Evolutionary conservation across 768 basidiomycete genomes (phyloP).

Genomic region (Saitozyma sp.): DNA sequence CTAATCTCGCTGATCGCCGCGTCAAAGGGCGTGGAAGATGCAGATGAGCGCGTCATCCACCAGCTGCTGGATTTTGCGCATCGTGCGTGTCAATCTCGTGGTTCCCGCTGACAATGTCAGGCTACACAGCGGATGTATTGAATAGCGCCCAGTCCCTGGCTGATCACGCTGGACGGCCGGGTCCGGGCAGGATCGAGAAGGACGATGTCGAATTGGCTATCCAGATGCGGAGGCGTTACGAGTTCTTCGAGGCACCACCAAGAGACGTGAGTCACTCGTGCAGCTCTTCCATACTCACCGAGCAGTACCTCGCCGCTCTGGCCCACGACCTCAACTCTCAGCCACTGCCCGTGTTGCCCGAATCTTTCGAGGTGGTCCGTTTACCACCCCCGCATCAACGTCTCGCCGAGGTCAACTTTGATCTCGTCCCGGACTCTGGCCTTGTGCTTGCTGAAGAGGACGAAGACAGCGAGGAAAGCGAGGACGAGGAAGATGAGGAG

Average conservation of each 20-base stretch:
- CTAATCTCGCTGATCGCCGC: conserved; percentile 55
- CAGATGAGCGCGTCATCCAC: conserved; percentile 55
- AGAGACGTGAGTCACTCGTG: conserved; percentile 51
- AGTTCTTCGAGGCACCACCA: conserved; percentile 52
- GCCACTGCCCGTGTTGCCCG: conserved; percentile 54
- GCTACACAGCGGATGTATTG: conserved; percentile 56
- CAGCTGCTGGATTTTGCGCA: conserved; percentile 56
- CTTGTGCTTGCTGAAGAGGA: conserved; percentile 20
- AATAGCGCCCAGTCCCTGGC: conserved; percentile 52
- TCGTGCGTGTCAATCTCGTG: conserved; percentile 38
- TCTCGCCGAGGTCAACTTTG: conserved; percentile 54
- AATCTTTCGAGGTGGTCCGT: conserved; percentile 54
- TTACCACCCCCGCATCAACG: conserved; percentile 53
- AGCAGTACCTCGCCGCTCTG: conserved; percentile 53
- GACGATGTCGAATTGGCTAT: conserved; percentile 56
- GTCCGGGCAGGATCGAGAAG: conserved; percentile 38
- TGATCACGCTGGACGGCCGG: conserved; percentile 52
- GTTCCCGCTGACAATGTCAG: conserved; percentile 26
- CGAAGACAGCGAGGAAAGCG: conserved; percentile 19
- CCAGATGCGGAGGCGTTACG: conserved; percentile 52
- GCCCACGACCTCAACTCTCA: conserved; percentile 54
- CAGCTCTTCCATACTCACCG: neutral
- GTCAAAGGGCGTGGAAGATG: conserved; percentile 54
- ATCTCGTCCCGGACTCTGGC: conserved; percentile 48
- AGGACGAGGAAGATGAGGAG: conserved; percentile 19